Evolutionary conservation across 768 basidiomycete genomes (phyloP), one percentile per base, ranked within the genome.

Genomic region (Leucogyrophana mollusca): DNA sequence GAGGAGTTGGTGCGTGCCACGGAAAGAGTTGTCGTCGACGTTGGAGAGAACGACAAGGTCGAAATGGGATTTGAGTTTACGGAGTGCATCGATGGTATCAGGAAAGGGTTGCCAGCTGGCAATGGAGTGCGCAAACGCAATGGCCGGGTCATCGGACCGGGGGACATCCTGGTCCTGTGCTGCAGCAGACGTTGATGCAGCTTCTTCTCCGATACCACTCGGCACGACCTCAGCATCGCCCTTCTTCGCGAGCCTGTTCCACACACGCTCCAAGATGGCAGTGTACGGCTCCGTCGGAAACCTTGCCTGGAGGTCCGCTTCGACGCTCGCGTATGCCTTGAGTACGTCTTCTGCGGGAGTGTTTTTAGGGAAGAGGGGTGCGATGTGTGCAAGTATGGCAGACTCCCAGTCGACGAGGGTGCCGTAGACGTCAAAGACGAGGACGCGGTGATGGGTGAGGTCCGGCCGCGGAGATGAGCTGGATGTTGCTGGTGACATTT

Each of bases 381-480:
- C 22, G 23, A 90, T 69, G 1, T 69, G 75, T 10, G 69, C 58
- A 63, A 75, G 77, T 41, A 90, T 74, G 13, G 84, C 83, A 4
- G 76, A 72, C 63, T 90, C 87, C 87, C 87, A 90, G 61, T 90
- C 83, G 35, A 79, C 66, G 40, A 90, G 77, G 1, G 88, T 90
- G 3, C 83, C 87, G 51, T 89, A 90, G 49, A 86, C 83, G 53
- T 91, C 88, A 58, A 87, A 86, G 39, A 87, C 68, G 34, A 90
- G 73, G 18, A 74, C 76, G 14, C 45, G 51, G 41, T 64, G 52
- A 2, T 50, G 32, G 11, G 52, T 57, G 38, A 48, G n/a, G 37
- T 22, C 11, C 10, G 21, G 42, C 11, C 34, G 22, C 22, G 44
- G 27, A 25, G 50, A 38, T 47, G 45, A 13, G 34, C 21, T 6